Conservation (phyloP, 2,329 filamentous ascomycete species). For the Talaromyces sp. region DNA sequence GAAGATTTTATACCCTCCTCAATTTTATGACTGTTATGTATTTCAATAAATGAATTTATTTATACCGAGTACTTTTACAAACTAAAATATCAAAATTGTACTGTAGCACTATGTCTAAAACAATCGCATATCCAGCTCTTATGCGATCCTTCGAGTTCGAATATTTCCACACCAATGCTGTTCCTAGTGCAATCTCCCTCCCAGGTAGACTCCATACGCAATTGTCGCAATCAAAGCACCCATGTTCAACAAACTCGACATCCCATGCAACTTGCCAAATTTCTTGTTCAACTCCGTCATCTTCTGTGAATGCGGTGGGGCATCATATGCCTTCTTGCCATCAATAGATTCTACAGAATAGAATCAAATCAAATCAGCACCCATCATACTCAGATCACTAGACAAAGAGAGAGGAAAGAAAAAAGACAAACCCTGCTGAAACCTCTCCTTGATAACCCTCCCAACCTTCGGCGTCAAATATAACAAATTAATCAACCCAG, state of each 20-base stretch:
- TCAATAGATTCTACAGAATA: conserved; percentile 66
- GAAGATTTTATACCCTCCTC: conserved; percentile 1
- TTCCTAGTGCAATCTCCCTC: conserved; percentile 43
- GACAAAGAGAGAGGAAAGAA: not conserved
- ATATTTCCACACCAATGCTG: not conserved
- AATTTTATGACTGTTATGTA: not conserved
- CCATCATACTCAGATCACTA: not conserved
- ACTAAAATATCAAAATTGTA: not conserved
- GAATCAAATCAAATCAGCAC: not conserved
- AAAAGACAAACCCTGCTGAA: conserved; percentile 65
- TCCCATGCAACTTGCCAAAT: conserved; percentile 76
- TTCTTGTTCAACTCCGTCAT: conserved; percentile 76
- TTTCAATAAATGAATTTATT: not conserved
- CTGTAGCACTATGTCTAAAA: not conserved
- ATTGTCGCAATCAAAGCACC: conserved; percentile 65
- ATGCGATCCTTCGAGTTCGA: not conserved
- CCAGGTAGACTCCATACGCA: conserved; percentile 74
- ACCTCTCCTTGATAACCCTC: conserved; percentile 69
- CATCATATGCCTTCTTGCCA: conserved; percentile 80
- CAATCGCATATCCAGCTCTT: not conserved
- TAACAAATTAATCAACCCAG: conserved; percentile 66
- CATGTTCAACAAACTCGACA: conserved; percentile 77
- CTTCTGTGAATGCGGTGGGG: conserved; percentile 73
- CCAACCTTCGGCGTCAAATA: conserved; percentile 73
- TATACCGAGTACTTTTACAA: not conserved